A percentile compares a stretch with the other conserved stretches of the same genome.
These are phyloP conservation scores for Saturnispora zaruensis DNA, from an alignment of 805 yeast species.

Conservation along the genomic window DNA sequence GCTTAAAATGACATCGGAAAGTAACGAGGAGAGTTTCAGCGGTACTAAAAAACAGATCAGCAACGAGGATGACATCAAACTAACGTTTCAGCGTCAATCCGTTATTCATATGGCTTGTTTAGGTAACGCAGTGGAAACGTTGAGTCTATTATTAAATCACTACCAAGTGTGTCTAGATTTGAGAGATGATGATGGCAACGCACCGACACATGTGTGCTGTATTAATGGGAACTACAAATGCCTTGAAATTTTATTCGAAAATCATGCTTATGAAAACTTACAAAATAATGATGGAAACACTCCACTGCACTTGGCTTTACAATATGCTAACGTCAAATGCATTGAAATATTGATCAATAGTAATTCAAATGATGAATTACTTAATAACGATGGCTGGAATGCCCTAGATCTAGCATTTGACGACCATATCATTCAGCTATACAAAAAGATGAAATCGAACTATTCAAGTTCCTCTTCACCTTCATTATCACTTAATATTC, in stretches of 20 bases:
- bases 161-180: constrained; percentile 41
- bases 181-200: constrained; percentile 39
- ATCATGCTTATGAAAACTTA: constrained; percentile 69
- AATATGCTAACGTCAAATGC: constrained; percentile 54
- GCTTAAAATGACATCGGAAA: constrained; percentile 9
- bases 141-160: constrained; percentile 64
- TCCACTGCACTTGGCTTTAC: constrained; percentile 76
- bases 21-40: neutral
- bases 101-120: constrained; percentile 63
- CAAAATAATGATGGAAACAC: constrained; percentile 73
- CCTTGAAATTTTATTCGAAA: constrained; percentile 52
- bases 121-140: constrained; percentile 49
- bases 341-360: constrained; percentile 43
- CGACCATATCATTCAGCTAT: constrained; percentile 39
- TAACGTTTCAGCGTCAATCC: constrained; percentile 49
- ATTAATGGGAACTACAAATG: constrained; percentile 53
- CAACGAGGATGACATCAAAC: constrained; percentile 28
- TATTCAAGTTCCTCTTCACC: constrained; percentile 18
- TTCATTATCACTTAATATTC: constrained; percentile 8
- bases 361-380: constrained; percentile 38
- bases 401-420: constrained; percentile 55
- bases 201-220: constrained; percentile 66
- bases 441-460: constrained; percentile 25
- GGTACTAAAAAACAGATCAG: constrained; percentile 23
- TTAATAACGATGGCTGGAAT: constrained; percentile 55